These are phyloP conservation scores for Nymphaea colorata DNA, from an alignment of 164 flowering plant species.

Conservation along the genomic window DNA sequence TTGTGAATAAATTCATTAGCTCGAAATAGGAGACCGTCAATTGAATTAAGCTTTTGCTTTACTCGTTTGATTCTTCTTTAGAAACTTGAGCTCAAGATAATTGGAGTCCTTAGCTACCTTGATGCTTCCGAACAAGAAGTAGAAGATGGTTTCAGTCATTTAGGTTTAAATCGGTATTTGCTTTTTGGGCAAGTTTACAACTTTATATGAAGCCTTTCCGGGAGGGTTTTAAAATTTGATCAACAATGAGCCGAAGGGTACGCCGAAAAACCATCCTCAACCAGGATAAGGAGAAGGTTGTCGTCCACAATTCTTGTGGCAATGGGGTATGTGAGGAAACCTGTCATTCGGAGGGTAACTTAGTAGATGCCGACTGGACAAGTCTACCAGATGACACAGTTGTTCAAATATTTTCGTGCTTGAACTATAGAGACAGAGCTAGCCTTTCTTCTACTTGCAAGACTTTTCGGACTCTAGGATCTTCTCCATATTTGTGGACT, in stretches of 20 bases:
- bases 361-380: conserved; percentile 58
- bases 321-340: conserved; percentile 27
- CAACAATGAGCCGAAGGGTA: conserved; percentile 71
- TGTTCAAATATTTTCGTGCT: conserved; percentile 64
- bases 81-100: not conserved
- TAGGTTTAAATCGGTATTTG: not conserved
- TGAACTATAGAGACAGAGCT: conserved; percentile 92
- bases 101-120: too few relatives aligned
- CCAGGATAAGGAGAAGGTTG: conserved; percentile 35
- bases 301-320: not conserved
- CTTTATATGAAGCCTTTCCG: not conserved
- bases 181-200: not conserved
- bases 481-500: conserved; percentile 69
- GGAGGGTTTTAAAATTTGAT: conserved; percentile 5
- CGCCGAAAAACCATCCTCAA: conserved; percentile 41
- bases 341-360: conserved; percentile 5
- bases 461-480: conserved; percentile 55
- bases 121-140: too few relatives aligned
- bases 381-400: conserved; percentile 84
- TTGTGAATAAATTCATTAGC: not conserved
- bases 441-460: conserved; percentile 73
- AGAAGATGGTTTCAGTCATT: not conserved
- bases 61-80: too few relatives aligned
- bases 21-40: not conserved
- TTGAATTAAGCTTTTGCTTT: not conserved